Evolutionary conservation across 257 asterid genomes (phyloP), one percentile per base, ranked within the genome.

Genomic region (Hygrophila difformis): DNA sequence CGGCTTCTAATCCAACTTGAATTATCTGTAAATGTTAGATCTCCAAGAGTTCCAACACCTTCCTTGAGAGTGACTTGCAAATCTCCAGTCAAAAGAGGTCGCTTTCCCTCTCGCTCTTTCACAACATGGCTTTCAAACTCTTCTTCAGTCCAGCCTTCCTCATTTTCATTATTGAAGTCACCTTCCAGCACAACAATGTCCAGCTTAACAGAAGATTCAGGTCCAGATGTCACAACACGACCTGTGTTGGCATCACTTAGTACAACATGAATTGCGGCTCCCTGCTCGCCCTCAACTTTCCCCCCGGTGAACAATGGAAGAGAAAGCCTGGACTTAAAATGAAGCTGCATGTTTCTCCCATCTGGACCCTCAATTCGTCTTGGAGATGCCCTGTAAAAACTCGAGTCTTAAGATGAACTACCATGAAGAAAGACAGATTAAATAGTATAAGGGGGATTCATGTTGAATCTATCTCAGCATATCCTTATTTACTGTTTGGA

Each of bases 1-100:
- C 96, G 69, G 75, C 97, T 89, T 57, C 96, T 75, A 59, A 82
- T 85, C 97, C 97, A 89, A 56, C 97, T 89, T 12, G 97, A 89
- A 67, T 89, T 89, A 49, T 89, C 81, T 59, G n/a, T n/a, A n/a
- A n/a, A n/a, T n/a, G n/a, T n/a, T n/a, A n/a, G n/a, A n/a, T n/a
- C n/a, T n/a, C n/a, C n/a, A n/a, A n/a, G n/a, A n/a, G n/a, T n/a
- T n/a, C n/a, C n/a, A n/a, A n/a, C n/a, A n/a, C n/a, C n/a, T n/a
- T n/a, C n/a, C n/a, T n/a, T n/a, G n/a, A n/a, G n/a, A n/a, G n/a
- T n/a, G n/a, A n/a, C n/a, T n/a, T 77, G 94, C 60, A 85, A 68
- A 49, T 89, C 97, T 42, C 97, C 96, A 49, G 71, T 73, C 74
- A 85, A 70, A 51, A 89, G 85, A 44, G 96, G 97, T 55, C 97